Evolutionary conservation across 768 basidiomycete species (phyloP).

Genomic region (Rhodotorula kratochvilovae): DNA sequence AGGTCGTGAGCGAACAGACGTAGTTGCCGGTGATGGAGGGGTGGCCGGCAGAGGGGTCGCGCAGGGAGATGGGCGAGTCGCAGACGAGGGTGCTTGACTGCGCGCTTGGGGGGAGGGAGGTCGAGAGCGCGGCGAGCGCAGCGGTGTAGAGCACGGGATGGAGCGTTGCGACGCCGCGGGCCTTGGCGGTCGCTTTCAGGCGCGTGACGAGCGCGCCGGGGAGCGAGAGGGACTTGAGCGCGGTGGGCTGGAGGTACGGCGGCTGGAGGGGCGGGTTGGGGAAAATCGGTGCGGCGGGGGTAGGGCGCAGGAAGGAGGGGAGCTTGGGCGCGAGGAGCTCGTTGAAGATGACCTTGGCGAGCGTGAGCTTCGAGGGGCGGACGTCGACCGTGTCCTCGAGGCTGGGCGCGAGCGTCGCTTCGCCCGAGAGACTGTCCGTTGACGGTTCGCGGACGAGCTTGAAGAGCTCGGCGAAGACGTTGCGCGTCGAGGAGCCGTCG

Average conservation of each 20-base stretch:
- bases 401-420: not conserved
- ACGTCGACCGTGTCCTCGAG: conserved; percentile 6
- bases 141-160: conserved; percentile 48
- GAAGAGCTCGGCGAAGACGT: conserved; percentile 25
- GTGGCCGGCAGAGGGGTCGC: not conserved
- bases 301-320: conserved; percentile 26
- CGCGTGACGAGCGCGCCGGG: not conserved
- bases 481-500: conserved; percentile 10
- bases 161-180: conserved; percentile 11
- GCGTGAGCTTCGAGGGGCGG: not conserved
- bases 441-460: not conserved
- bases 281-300: conserved; percentile 61
- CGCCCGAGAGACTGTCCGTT: too few species aligned
- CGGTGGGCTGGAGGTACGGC: conserved; percentile 54
- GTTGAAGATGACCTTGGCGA: not conserved
- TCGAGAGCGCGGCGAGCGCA: conserved; percentile 24
- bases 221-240: conserved; percentile 1
- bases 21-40: conserved; percentile 10
- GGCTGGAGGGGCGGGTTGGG: conserved; percentile 68
- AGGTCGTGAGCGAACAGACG: conserved; percentile 43
- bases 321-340: conserved; percentile 4
- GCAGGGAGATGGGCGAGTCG: conserved; percentile 12
- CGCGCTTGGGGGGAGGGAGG: conserved; percentile 39
- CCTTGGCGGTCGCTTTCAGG: not conserved
- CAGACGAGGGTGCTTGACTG: not conserved